Evolutionary conservation across 352 stramenopile genomes (phyloP).

Genomic region (Globisporangium ultimum): DNA sequence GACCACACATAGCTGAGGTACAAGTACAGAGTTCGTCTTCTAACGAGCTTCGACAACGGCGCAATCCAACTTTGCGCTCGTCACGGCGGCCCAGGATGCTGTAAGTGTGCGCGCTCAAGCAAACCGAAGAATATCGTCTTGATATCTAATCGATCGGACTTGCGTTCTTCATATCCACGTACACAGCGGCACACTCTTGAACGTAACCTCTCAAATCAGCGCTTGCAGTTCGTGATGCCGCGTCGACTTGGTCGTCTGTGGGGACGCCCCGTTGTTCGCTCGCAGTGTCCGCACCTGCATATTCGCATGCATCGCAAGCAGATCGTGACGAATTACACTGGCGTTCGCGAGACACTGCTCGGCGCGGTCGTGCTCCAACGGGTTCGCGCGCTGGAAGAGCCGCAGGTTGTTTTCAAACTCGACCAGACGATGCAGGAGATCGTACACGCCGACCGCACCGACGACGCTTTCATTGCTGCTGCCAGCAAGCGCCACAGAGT

Average conservation of each 20-base stretch:
- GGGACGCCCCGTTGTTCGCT: background rate
- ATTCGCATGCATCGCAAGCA: constrained; percentile 16
- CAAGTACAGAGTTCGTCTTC: too few species aligned
- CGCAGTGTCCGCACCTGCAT: constrained; percentile 15
- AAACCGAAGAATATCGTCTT: too few species aligned
- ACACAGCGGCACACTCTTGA: background rate
- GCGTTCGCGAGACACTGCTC: constrained; percentile 16
- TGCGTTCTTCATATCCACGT: too few species aligned
- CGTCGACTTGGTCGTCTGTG: background rate
- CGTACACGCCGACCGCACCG: constrained; percentile 1
- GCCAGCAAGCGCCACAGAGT: background rate
- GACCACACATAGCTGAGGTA: too few species aligned
- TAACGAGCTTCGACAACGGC: too few species aligned
- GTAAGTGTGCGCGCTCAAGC: too few species aligned
- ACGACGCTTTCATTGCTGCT: background rate
- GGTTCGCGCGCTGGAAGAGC: constrained; percentile 7
- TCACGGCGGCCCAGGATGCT: too few species aligned
- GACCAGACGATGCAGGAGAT: constrained; percentile 6
- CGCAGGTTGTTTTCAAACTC: constrained; percentile 10
- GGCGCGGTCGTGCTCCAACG: constrained; percentile 4
- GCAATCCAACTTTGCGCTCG: too few species aligned
- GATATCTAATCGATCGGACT: too few species aligned
- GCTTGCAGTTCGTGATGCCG: background rate
- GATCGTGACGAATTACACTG: constrained; percentile 12
- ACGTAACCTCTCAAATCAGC: background rate